Base-by-base conservation (phyloP, 306 rosid species). In the Rosa multiflora region DNA sequence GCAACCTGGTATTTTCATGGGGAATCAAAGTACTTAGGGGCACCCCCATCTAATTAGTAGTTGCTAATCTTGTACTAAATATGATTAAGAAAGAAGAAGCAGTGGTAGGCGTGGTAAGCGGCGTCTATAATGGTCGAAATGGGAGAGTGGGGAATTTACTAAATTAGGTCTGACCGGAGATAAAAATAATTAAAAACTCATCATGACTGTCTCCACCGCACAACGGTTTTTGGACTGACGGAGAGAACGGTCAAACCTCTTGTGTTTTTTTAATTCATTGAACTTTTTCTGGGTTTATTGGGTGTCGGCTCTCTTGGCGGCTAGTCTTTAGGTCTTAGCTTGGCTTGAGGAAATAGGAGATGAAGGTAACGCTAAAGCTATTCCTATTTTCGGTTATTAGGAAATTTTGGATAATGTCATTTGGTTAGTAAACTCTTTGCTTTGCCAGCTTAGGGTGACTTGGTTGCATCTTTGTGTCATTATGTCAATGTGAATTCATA, bases 231-330 rank as follows among this genome's bases (percentile, higher is more conserved):
- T 76, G 82, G 86, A 78, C 80, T 62, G 68, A 66, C 80, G 73
- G 76, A 72, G 76, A 82, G 58, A 85, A 69, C 80, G 87, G 85
- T 87, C 86, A 87, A 84, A 87, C 87, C 74, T 75, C 76, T 70
- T 10, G 10, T 14, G 37, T 23, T 0, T 48, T 68, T 58, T 8
- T 26, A 4, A 69, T 32, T 13, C 37, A 3, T 23, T 53, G 6
- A 4, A 14, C 3, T 40, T 59, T 49, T 43, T 79, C 47, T 4
- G 52, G 20, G 26, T 67, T 55, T 46, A 64, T 32, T 29, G n/a
- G 46, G 52, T 62, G 77, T 82, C 81, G 73, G 79, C 79, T 76
- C 72, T 64, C 56, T 68, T 52, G 83, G 81, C 72, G 68, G 83
- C 76, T 72, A 49, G 56, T 23, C 13, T 12, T 62, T 32, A 8